Evolutionary conservation across 345 rosid species (phyloP).

Genomic region (Aquilaria malaccensis): DNA sequence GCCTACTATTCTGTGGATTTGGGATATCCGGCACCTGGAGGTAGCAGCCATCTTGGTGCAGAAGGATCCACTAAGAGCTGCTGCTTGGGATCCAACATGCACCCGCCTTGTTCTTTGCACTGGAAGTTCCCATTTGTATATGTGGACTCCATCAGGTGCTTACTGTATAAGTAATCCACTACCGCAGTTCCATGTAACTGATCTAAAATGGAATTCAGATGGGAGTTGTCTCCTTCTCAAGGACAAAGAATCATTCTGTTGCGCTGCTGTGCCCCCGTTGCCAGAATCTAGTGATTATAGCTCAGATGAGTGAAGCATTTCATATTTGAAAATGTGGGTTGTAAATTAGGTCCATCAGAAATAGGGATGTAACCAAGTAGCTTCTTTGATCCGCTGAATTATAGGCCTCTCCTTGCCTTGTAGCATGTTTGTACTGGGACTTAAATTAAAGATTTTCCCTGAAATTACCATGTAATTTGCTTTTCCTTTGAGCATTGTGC

Average conservation of each 20-base stretch:
- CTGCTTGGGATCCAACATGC: slow-evolving; percentile 87
- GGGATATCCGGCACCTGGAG: slow-evolving; percentile 81
- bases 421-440: no score
- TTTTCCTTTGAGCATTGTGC: no score
- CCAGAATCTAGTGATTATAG: slow-evolving; percentile 86
- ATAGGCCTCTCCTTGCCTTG: no score
- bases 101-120: slow-evolving; percentile 79
- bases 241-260: slow-evolving; percentile 84
- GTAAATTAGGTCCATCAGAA: no score
- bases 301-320: slow-evolving; percentile 57
- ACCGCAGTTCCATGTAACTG: slow-evolving; percentile 57
- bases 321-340: no score
- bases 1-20: slow-evolving; percentile 91
- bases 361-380: no score
- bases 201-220: slow-evolving; percentile 84
- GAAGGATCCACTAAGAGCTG: slow-evolving; percentile 84
- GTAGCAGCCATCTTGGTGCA: slow-evolving; percentile 87
- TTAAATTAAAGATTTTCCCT: no score
- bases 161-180: slow-evolving; percentile 76
- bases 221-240: slow-evolving; percentile 94
- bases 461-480: no score
- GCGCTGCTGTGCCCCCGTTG: slow-evolving; percentile 65
- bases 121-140: slow-evolving; percentile 83
- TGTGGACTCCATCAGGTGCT: slow-evolving; percentile 96
- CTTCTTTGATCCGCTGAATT: no score